Evolutionary conservation across 2,329 filamentous ascomycete genomes (phyloP).

Genomic region (Aspergillus sp.): DNA sequence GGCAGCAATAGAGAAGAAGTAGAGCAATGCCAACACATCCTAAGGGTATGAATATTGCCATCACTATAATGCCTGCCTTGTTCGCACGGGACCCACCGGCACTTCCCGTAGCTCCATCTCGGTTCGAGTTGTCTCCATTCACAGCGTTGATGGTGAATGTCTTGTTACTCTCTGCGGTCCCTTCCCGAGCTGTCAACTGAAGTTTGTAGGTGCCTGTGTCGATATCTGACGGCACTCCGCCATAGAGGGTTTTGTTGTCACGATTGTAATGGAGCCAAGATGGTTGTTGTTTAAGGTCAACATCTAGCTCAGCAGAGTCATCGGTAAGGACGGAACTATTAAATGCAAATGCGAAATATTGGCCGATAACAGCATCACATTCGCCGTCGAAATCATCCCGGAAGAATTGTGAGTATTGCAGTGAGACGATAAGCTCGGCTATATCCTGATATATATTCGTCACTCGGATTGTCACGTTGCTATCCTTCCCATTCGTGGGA

Average conservation of each 20-base stretch:
- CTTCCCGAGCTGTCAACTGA: slow-evolving; percentile 45
- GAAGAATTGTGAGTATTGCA: slow-evolving; percentile 48
- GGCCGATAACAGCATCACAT: slow-evolving; percentile 51
- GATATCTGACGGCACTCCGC: slow-evolving; percentile 47
- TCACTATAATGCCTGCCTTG: slow-evolving; percentile 39
- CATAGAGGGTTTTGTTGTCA: slow-evolving; percentile 45
- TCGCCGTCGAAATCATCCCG: slow-evolving; percentile 42
- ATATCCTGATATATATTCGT: slow-evolving; percentile 60
- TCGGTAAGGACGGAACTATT: slow-evolving; percentile 43
- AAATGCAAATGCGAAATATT: slow-evolving; percentile 50
- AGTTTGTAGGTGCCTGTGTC: slow-evolving; percentile 41
- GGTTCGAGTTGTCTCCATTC: slow-evolving; percentile 19
- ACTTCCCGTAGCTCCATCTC: slow-evolving; percentile 17
- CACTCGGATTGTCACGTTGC: slow-evolving; percentile 63
- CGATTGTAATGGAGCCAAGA: slow-evolving; percentile 54
- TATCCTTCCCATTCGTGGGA: slow-evolving; percentile 56
- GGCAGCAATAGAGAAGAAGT: slow-evolving; percentile 37
- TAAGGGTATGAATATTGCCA: slow-evolving; percentile 36
- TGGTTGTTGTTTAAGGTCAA: slow-evolving; percentile 44
- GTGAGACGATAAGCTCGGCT: slow-evolving; percentile 56
- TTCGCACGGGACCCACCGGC: slow-evolving; percentile 22
- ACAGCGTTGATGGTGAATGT: slow-evolving; percentile 44
- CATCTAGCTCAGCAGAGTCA: slow-evolving; percentile 41
- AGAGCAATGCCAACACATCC: slow-evolving; percentile 28
- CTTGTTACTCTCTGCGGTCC: slow-evolving; percentile 41